These are phyloP conservation scores for Neophaeococcomyces mojaviensis DNA, from an alignment of 2,329 filamentous ascomycete genomes.

Conservation along the genomic window DNA sequence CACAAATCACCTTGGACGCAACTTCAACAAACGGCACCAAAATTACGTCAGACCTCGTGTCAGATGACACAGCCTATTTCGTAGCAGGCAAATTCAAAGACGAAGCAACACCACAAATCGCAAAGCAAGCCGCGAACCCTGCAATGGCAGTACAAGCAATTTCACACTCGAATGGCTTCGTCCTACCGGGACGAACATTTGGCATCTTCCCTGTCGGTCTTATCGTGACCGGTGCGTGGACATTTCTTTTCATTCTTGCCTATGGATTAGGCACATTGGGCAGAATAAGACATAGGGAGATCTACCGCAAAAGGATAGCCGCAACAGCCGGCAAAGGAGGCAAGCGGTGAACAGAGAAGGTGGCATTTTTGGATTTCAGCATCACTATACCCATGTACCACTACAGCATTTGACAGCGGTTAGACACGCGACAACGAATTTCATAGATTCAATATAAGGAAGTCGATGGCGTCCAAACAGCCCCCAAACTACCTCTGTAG, in stretches of 20 bases:
- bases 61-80: constrained; percentile 29
- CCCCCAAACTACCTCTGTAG: too few relatives aligned
- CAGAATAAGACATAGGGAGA: constrained; percentile 27
- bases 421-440: constrained; percentile 4
- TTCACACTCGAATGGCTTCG: constrained; percentile 23
- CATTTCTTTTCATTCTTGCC: constrained; percentile 25
- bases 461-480: too few relatives aligned
- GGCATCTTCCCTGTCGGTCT: constrained; percentile 28
- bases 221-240: constrained; percentile 29
- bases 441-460: constrained; percentile 1
- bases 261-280: constrained; percentile 29
- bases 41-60: constrained; percentile 26
- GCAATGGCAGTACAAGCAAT: constrained; percentile 22
- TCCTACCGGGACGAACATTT: constrained; percentile 28
- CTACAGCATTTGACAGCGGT: neutral
- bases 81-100: constrained; percentile 28
- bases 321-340: constrained; percentile 11
- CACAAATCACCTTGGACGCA: constrained; percentile 26
- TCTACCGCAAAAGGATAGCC: constrained; percentile 26
- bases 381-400: constrained; percentile 7
- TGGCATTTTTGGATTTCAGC: neutral
- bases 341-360: neutral
- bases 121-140: constrained; percentile 19
- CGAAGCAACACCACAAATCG: constrained; percentile 18
- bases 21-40: constrained; percentile 18